Conservation (phyloP, 2,329 filamentous ascomycete genomes). For the Colletotrichum aenigma region DNA sequence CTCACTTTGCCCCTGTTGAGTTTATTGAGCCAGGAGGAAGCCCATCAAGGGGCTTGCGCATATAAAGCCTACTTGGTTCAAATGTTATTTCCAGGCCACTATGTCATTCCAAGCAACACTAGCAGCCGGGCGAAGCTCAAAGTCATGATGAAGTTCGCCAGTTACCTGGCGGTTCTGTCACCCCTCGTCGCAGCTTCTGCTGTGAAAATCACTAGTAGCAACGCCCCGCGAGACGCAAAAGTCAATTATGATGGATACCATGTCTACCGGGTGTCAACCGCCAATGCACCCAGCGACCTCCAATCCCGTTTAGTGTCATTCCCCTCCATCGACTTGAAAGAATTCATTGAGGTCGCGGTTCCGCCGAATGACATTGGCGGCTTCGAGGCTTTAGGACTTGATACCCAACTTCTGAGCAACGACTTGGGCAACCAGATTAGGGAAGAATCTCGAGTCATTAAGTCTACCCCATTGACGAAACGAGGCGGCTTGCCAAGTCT, state of each 20-base stretch:
- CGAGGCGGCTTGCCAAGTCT: slow-evolving; percentile 35
- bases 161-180: neutral
- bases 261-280: slow-evolving; percentile 29
- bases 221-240: neutral
- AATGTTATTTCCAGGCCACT: neutral
- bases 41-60: neutral
- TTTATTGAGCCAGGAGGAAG: neutral
- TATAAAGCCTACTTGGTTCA: neutral
- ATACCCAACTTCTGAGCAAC: slow-evolving; percentile 27
- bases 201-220: neutral
- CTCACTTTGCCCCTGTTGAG: neutral
- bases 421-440: slow-evolving; percentile 32
- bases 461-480: slow-evolving; percentile 13
- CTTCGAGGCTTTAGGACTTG: slow-evolving; percentile 30
- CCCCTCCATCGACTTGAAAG: slow-evolving; percentile 28
- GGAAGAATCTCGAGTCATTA: slow-evolving; percentile 28
- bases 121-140: neutral
- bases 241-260: slow-evolving; percentile 36
- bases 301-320: slow-evolving; percentile 23
- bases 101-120: neutral
- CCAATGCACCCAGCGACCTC: slow-evolving; percentile 20
- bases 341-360: slow-evolving; percentile 34
- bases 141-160: slow-evolving; percentile 13
- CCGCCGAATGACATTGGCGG: slow-evolving; percentile 28
- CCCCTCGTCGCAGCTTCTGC: neutral